These are phyloP conservation scores for Styphnolobium japonicum DNA, from an alignment of 306 rosid genomes.

Conservation along the genomic window DNA sequence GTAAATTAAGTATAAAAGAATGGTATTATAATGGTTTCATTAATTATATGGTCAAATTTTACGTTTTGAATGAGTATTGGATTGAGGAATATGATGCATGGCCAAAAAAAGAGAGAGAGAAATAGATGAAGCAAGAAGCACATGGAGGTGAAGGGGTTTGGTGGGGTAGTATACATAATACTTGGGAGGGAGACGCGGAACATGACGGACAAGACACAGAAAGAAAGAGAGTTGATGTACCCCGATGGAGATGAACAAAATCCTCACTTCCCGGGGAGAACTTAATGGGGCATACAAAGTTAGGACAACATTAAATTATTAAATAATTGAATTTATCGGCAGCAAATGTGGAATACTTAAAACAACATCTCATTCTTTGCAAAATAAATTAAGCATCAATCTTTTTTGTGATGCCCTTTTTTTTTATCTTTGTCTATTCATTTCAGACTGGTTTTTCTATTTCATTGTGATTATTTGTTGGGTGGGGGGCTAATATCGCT, in stretches of 20 bases:
- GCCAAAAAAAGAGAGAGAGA: not conserved
- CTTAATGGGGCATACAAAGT: not conserved
- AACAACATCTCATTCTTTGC: not conserved
- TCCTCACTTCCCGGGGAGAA: slow-evolving; percentile 11
- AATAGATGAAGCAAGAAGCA: not conserved
- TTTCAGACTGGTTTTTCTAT: not conserved
- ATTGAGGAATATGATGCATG: not conserved
- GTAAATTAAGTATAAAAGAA: not conserved
- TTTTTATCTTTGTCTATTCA: not conserved
- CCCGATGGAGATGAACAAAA: not conserved
- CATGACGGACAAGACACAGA: not conserved
- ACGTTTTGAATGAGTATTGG: not conserved
- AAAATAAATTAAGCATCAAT: not conserved
- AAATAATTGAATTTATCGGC: not conserved
- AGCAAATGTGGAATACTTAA: not conserved
- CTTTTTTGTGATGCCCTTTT: not conserved
- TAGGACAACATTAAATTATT: no score
- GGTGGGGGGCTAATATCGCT: not conserved
- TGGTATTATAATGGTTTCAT: not conserved
- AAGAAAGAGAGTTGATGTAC: not conserved
- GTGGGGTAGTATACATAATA: not conserved
- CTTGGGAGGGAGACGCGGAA: not conserved
- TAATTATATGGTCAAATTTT: not conserved
- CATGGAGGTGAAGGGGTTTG: not conserved
- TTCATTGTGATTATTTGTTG: not conserved